phyloP scores from a whole-genome alignment of 1,284 basidiomycete genomes.

The Ganoderma sp. region DNA sequence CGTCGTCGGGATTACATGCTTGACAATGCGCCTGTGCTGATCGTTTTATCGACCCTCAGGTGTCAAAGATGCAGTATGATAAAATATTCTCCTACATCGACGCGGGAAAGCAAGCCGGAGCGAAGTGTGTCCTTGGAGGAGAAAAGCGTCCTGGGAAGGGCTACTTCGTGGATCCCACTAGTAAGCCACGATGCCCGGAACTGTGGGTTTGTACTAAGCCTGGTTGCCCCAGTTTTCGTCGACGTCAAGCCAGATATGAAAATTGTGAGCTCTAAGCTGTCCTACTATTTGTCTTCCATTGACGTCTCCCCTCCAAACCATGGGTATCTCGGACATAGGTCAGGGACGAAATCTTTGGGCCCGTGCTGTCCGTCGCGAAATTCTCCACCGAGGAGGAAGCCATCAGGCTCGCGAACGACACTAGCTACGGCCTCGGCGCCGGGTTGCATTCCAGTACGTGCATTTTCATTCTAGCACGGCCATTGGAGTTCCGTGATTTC shows the following conservation, averaged over 20 bases:
- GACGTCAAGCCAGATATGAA: conserved; percentile 76
- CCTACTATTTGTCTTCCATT: not conserved
- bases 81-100: conserved; percentile 91
- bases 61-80: conserved; percentile 87
- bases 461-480: not conserved
- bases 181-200: conserved; percentile 47
- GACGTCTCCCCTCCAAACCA: conserved; percentile 1
- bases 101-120: conserved; percentile 84
- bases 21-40: not conserved
- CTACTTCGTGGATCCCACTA: conserved; percentile 78
- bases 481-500: not conserved
- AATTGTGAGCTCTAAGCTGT: conserved; percentile 58
- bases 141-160: conserved; percentile 71
- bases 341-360: conserved; percentile 87
- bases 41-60: conserved; percentile 48
- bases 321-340: conserved; percentile 50
- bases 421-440: conserved; percentile 87
- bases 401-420: conserved; percentile 82
- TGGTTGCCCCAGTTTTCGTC: conserved; percentile 64
- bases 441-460: conserved; percentile 84
- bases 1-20: not conserved
- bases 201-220: not conserved
- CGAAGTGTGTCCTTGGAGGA: conserved; percentile 81
- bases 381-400: conserved; percentile 85
- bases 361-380: conserved; percentile 76